A percentile compares a stretch with the other conserved stretches of the same genome.
These are phyloP conservation scores for Sindora glabra DNA, from an alignment of 306 rosid genomes.

Conservation along the genomic window DNA sequence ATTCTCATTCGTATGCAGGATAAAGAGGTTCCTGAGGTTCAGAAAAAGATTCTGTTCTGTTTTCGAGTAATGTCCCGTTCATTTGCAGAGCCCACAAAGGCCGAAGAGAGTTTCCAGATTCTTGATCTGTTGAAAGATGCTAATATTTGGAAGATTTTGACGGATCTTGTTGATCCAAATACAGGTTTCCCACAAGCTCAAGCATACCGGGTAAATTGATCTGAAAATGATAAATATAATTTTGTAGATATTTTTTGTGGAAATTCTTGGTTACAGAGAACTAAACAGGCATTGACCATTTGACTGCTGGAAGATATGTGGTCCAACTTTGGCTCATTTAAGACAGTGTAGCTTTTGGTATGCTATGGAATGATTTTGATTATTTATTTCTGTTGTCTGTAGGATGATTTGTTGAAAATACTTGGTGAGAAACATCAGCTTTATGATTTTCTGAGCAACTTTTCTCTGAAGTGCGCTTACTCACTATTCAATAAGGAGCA, in stretches of 20 bases:
- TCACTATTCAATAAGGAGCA: constrained; percentile 92
- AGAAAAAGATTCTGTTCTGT: constrained; percentile 61
- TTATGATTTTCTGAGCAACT: constrained; percentile 59
- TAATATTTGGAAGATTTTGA: constrained; percentile 90
- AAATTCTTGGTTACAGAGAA: constrained; percentile 7
- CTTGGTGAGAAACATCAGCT: constrained; percentile 89
- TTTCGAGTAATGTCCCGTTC: constrained; percentile 85
- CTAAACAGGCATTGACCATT: neutral
- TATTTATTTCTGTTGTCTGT: constrained; percentile 16
- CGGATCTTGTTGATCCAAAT: constrained; percentile 76
- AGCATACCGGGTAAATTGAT: constrained; percentile 48
- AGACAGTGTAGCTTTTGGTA: constrained; percentile 8
- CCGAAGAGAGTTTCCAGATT: constrained; percentile 77
- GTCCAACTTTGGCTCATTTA: constrained; percentile 2
- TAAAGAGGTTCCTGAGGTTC: constrained; percentile 73
- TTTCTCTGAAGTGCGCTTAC: constrained; percentile 80
- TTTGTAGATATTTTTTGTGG: neutral
- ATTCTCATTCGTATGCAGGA: constrained; percentile 60
- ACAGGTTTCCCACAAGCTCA: constrained; percentile 66
- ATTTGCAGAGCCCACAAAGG: constrained; percentile 72
- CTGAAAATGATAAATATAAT: neutral
- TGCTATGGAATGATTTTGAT: constrained; percentile 11
- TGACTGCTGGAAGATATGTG: constrained; percentile 3
- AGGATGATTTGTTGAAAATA: constrained; percentile 83
- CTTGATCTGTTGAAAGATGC: constrained; percentile 92